Evolutionary conservation across 164 flowering plant species (phyloP).

Genomic region (Sedum album): DNA sequence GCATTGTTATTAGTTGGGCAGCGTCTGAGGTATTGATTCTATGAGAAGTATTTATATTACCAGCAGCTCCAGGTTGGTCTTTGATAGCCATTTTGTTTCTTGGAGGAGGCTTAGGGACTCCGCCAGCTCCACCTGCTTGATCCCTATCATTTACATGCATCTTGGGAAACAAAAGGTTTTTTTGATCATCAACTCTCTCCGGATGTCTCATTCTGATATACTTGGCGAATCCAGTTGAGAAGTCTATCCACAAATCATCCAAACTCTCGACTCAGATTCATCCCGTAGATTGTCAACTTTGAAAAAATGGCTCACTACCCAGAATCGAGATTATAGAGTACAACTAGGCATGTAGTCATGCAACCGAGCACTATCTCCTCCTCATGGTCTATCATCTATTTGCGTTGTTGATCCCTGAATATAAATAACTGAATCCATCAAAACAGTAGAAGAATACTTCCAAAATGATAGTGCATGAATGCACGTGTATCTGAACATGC

Average conservation of each 20-base stretch:
- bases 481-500: too few species aligned
- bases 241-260: background rate
- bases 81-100: slow-evolving; percentile 91
- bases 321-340: background rate
- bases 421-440: background rate
- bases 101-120: slow-evolving; percentile 83
- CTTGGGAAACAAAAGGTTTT: slow-evolving; percentile 71
- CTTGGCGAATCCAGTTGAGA: background rate
- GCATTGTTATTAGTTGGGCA: background rate
- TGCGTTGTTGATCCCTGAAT: background rate
- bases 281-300: too few species aligned
- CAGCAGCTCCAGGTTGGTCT: slow-evolving; percentile 25
- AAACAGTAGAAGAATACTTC: too few species aligned
- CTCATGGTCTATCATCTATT: background rate
- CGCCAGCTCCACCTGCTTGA: slow-evolving; percentile 75
- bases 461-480: too few species aligned
- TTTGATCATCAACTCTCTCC: slow-evolving; percentile 30
- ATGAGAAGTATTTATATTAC: slow-evolving; percentile 51
- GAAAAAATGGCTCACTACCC: background rate
- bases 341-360: background rate
- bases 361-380: background rate
- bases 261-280: background rate
- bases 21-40: slow-evolving; percentile 33
- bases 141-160: slow-evolving; percentile 66
- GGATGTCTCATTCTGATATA: slow-evolving; percentile 3